Percentiles rank a stretch among this genome's conserved stretches.
Conservation (phyloP, 495 filamentous ascomycete species). For the Trichoderma parareesei region DNA sequence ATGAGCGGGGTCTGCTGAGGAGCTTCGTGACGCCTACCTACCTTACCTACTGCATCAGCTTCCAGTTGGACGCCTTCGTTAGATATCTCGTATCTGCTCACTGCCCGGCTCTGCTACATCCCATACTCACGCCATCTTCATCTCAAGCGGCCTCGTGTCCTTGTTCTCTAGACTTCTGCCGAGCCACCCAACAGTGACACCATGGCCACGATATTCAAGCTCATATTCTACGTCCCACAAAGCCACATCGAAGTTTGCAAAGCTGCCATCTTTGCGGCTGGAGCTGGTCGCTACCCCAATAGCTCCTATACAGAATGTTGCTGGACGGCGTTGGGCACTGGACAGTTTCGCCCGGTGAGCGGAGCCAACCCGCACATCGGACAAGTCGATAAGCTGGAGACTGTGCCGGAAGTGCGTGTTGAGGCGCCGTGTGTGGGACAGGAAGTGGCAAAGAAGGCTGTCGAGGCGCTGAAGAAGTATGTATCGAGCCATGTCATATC, state of each 20-base stretch:
- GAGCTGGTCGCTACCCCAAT: constrained; percentile 52
- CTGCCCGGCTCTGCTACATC: background rate
- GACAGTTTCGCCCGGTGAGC: constrained; percentile 45
- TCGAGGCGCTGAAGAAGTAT: constrained; percentile 54
- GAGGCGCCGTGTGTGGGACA: constrained; percentile 45
- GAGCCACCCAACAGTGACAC: background rate
- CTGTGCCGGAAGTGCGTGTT: constrained; percentile 42
- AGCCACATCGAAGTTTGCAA: constrained; percentile 44
- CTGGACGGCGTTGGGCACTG: constrained; percentile 46
- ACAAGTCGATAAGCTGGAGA: constrained; percentile 39
- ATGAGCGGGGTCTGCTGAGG: background rate
- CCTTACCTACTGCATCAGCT: background rate
- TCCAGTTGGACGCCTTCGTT: background rate
- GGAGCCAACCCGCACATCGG: constrained; percentile 54
- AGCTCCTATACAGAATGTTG: constrained; percentile 57
- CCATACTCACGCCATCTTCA: too few relatives aligned
- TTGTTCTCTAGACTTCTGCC: background rate
- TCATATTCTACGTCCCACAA: constrained; percentile 51
- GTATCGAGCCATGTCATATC: constrained; percentile 18
- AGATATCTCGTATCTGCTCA: background rate
- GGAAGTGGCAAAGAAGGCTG: constrained; percentile 35
- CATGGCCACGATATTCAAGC: constrained; percentile 21
- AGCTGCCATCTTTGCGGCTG: constrained; percentile 53
- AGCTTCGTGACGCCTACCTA: background rate
- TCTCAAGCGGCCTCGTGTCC: too few relatives aligned